Evolutionary conservation across 2,329 filamentous ascomycete genomes (phyloP).

Genomic region (Plectosphaerella plurivora): DNA sequence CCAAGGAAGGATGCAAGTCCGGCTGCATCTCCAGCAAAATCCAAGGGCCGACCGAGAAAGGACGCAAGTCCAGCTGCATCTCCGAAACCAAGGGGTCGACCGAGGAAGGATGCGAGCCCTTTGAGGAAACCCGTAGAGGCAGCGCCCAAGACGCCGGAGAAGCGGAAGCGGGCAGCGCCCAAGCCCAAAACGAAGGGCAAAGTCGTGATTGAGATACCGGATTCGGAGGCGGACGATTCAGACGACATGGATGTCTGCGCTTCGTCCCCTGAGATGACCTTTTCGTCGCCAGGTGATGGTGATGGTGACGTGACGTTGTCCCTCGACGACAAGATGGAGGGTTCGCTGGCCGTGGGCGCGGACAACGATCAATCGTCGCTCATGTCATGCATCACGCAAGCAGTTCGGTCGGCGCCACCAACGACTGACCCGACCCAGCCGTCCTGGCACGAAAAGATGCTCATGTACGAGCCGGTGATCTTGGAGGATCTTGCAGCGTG

Average conservation of each 20-base stretch:
- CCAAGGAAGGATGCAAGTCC: too few species aligned
- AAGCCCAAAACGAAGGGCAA: neutral
- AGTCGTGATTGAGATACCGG: constrained; percentile 41
- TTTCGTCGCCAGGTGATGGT: constrained; percentile 36
- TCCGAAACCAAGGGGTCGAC: neutral
- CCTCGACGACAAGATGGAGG: constrained; percentile 38
- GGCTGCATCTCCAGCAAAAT: too few species aligned
- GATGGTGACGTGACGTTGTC: constrained; percentile 42
- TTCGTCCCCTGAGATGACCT: constrained; percentile 26
- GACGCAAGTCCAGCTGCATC: too few species aligned
- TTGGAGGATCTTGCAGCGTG: constrained; percentile 80
- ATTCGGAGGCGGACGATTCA: constrained; percentile 40
- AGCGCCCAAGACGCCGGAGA: constrained; percentile 9
- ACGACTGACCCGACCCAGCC: constrained; percentile 45
- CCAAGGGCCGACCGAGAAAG: constrained; percentile 8
- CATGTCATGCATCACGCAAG: constrained; percentile 50
- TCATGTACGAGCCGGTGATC: constrained; percentile 88
- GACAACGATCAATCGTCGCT: constrained; percentile 35
- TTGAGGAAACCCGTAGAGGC: neutral
- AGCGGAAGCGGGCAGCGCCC: too few species aligned
- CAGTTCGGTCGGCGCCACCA: constrained; percentile 46
- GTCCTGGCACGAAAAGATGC: constrained; percentile 88
- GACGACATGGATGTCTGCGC: constrained; percentile 2
- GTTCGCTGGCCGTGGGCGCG: constrained; percentile 25
- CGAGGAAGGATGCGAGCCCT: constrained; percentile 7